These are phyloP conservation scores for Cordyceps militaris DNA, from an alignment of 2,329 filamentous ascomycete genomes.

Conservation along the genomic window DNA sequence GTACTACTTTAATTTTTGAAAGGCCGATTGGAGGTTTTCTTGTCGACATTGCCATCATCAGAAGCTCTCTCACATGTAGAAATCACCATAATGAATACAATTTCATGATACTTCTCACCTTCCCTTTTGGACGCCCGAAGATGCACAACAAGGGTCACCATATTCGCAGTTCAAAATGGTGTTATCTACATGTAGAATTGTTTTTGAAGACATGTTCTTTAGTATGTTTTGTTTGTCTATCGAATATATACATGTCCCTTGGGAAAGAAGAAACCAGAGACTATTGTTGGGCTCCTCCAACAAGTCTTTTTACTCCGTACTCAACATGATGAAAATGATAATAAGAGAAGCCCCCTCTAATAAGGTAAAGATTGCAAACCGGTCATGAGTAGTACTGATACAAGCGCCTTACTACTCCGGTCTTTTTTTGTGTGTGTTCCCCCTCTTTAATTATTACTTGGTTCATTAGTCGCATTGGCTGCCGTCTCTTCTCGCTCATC, in stretches of 20 bases:
- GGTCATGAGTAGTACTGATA: neutral
- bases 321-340: neutral
- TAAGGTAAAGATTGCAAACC: neutral
- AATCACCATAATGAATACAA: neutral
- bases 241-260: no score
- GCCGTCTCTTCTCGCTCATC: constrained; percentile 19
- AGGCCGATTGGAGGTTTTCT: neutral
- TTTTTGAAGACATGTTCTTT: no score
- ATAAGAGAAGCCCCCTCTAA: neutral
- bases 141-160: no score
- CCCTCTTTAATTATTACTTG: neutral
- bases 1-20: neutral
- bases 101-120: neutral
- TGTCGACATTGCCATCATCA: neutral
- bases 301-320: neutral
- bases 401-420: constrained; percentile 7
- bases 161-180: no score
- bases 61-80: neutral
- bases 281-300: neutral
- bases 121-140: no score
- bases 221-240: no score
- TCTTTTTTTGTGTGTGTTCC: neutral
- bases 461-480: constrained; percentile 5
- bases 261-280: neutral
- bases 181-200: no score